A percentile compares a stretch with the other conserved stretches of the same genome.
Conservation (phyloP, 1,284 basidiomycete genomes). For the Clitocybe nebularis region DNA sequence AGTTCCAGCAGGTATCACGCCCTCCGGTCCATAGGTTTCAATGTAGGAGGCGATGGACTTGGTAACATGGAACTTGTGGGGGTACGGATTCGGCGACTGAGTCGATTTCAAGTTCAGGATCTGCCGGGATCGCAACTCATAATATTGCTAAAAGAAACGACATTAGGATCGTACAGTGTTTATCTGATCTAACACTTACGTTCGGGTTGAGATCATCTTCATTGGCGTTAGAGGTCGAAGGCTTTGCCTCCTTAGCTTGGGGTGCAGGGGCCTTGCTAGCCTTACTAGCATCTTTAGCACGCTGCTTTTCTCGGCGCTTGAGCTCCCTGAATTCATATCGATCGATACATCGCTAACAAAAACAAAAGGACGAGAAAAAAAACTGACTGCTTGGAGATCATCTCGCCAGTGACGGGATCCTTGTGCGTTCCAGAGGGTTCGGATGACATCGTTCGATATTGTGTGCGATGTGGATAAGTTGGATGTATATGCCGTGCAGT, state of each 20-base stretch:
- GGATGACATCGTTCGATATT: constrained; percentile 44
- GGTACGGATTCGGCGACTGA: constrained; percentile 90
- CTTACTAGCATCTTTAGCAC: constrained; percentile 83
- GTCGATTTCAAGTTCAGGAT: constrained; percentile 86
- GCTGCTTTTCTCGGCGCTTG: constrained; percentile 85
- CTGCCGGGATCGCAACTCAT: constrained; percentile 86
- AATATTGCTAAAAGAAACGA: constrained; percentile 83
- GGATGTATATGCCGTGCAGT: constrained; percentile 7
- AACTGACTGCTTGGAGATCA: constrained; percentile 91
- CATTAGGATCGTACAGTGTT: not conserved
- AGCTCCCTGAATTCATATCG: constrained; percentile 62
- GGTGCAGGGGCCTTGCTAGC: constrained; percentile 68
- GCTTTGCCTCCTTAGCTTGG: constrained; percentile 33
- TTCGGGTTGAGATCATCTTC: constrained; percentile 84
- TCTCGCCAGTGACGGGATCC: constrained; percentile 89
- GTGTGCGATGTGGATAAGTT: constrained; percentile 9
- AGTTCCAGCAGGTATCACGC: constrained; percentile 61
- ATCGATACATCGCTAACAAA: constrained; percentile 26
- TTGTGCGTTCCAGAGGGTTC: constrained; percentile 57
- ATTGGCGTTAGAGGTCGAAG: constrained; percentile 39
- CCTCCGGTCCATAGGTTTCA: constrained; percentile 70
- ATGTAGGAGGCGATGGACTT: constrained; percentile 80
- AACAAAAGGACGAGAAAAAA: constrained; percentile 8
- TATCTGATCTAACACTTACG: constrained; percentile 39
- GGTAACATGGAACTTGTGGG: constrained; percentile 97